Base-by-base conservation (phyloP, 768 basidiomycete species). In the Paxillus rubicundulus region DNA sequence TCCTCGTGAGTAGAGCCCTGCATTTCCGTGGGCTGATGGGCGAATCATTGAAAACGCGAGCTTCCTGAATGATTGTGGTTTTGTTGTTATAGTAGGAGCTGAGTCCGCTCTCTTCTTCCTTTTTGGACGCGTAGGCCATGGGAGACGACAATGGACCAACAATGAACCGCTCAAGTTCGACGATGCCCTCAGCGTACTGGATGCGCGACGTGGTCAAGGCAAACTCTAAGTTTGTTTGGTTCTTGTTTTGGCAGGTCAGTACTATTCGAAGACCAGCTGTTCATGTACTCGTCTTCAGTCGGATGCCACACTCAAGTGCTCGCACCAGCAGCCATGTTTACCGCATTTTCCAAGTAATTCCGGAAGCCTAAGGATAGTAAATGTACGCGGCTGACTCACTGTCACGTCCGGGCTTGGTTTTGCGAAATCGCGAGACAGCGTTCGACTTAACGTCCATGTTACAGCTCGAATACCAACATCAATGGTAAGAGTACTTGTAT, bases 21-120 rank as follows among this genome's bases (percentile, higher is more conserved):
- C 96, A 98, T 77, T 95, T 97, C 67, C 95, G 81, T 17, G 96
- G 96, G 67, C 92, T 96, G 74, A 99, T 94, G 54, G 97, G 97
- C 16, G 96, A 97, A 67, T 98, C 96, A 74, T 99, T 98, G 85
- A 99, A 99, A 53, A 94, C 89, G 60, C 97, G 86, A 54, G 97
- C 95, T 71, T 99, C 97, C 71, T 98, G 97, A 61, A 98, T 89
- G 59, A 98, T 89, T 1, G 96, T 97, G 18, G 92, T 95, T 73
- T 98, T 98, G 79, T 98, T 96, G 75, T 92, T 92, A 70, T 92
- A 90, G 72, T 89, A 95, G 47, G 86, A 82, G 77, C 89, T 92
- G 62, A 97, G 84, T 49, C 91, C 87, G 71, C 81, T 85, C 77
- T 97, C 95, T 65, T 98, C 96, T 74, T 98, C 95, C 78, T 95